These are phyloP conservation scores for Euphorbia tirucalli DNA, from an alignment of 345 rosid genomes.

Conservation along the genomic window DNA sequence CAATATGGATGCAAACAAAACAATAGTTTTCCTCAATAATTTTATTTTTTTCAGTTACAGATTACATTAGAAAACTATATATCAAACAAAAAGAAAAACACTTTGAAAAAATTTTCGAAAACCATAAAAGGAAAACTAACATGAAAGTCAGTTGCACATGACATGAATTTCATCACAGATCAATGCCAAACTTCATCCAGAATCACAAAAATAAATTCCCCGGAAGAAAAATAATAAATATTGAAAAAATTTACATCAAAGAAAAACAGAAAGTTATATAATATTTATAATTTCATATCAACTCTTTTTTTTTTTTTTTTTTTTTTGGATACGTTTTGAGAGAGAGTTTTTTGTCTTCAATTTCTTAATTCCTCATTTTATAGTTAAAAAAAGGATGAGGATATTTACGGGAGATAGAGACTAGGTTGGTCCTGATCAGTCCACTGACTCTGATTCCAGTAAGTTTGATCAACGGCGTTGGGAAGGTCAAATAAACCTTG, in stretches of 20 bases:
- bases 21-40: slow-evolving; percentile 8
- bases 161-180: slow-evolving; percentile 10
- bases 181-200: slow-evolving; percentile 25
- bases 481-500: slow-evolving; percentile 71
- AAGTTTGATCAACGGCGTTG: slow-evolving; percentile 62
- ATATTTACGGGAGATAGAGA: slow-evolving; percentile 71
- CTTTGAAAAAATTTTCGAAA: neutral
- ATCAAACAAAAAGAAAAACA: neutral
- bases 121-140: neutral
- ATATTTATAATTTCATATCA: slow-evolving; percentile 20
- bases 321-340: slow-evolving; percentile 1
- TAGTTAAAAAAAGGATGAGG: slow-evolving; percentile 2
- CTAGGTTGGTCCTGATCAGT: slow-evolving; percentile 54
- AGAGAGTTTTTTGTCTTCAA: neutral
- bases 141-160: slow-evolving; percentile 22
- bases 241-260: slow-evolving; percentile 34
- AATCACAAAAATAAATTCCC: slow-evolving; percentile 17
- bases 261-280: slow-evolving; percentile 28
- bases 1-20: slow-evolving; percentile 3
- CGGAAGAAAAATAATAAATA: slow-evolving; percentile 6
- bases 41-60: slow-evolving; percentile 21
- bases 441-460: slow-evolving; percentile 91
- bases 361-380: neutral
- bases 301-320: slow-evolving; percentile 8
- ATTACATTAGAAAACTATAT: slow-evolving; percentile 19